Conservation (phyloP, 345 rosid genomes). For the Eucalyptus pumila region DNA sequence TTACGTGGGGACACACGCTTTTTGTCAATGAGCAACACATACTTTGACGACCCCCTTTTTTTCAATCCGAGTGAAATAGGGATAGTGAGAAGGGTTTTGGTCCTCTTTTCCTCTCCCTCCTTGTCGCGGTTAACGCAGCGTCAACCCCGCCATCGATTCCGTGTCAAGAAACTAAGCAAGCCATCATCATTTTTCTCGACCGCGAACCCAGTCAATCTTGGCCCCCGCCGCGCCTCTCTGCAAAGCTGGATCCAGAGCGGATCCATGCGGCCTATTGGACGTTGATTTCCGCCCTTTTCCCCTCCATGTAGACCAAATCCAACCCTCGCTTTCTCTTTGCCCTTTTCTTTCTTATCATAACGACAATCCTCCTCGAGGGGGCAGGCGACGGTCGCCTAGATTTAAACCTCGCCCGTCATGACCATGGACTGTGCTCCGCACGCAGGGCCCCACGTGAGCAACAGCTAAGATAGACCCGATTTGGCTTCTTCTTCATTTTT, state of each 20-base stretch:
- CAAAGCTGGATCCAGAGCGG: not conserved
- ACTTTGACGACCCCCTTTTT: too few relatives aligned
- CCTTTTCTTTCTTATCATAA: not conserved
- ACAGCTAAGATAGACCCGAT: not conserved
- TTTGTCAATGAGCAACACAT: not conserved
- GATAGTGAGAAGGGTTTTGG: not conserved
- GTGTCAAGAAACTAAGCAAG: not conserved
- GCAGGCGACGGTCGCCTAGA: not conserved
- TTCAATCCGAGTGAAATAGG: too few relatives aligned
- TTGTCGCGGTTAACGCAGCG: not conserved
- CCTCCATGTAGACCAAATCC: not conserved
- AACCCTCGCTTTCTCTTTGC: not conserved
- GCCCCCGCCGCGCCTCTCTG: not conserved
- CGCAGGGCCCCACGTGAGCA: not conserved
- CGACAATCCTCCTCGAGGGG: not conserved
- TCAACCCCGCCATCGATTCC: not conserved
- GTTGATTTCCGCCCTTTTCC: not conserved
- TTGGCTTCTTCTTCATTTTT: accelerated
- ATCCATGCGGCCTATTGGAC: not conserved
- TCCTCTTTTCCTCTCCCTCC: not conserved
- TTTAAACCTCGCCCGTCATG: not conserved
- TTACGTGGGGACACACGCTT: not conserved
- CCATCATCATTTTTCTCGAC: not conserved
- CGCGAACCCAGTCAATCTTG: not conserved
- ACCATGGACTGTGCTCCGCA: not conserved